Evolutionary conservation across 2,329 filamentous ascomycete genomes (phyloP), one percentile per base, ranked within the genome.

Genomic region (Fusarium sororula): DNA sequence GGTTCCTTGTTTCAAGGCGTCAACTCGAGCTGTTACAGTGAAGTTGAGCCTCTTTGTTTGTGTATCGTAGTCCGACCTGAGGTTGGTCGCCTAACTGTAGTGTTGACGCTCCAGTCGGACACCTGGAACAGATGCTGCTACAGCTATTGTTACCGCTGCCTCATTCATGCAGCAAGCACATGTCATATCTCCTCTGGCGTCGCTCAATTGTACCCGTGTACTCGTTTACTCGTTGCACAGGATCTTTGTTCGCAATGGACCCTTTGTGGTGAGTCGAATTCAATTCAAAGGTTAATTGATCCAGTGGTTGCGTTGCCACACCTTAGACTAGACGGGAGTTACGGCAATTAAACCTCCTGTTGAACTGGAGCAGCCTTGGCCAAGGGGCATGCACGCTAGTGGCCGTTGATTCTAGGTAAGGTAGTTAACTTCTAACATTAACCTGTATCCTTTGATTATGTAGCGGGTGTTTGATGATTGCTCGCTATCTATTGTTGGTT

Each of bases 341-440:
- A 68, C 59, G 63, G 71, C 71, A 72, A 60, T 71, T 68, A 54
- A 63, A 65, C 60, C 51, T 66, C 44, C 55, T 51, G 35, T 58
- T 65, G 47, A 28, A 44, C 57, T 67, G 47, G 60, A 76, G 45
- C 58, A 42, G 55, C 66, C 60, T 35, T 35, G 32, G 32, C 32
- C 41, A 72, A 73, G 63, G 64, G 55, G 71, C 61, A 74, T 70
- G 73, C 74, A 74, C 73, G 73, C 76, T 77, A 78, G 55, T 54
- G 64, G 53, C 66, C 76, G 74, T 78, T 75, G 62, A 70, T 75
- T 74, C 66, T 59, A 35, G 32, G 32, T 35, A 35, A 35, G 14
- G 32, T 35, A 35, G 32, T 35, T 35, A 8, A 48, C 58, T 64
- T 72, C 57, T 55, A 44, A 51, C 63, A 63, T 57, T 41, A 47